Percentiles rank a stretch among this genome's conserved stretches.
phyloP scores from a whole-genome alignment of 192 early-diverging fungal species.

The Oehlia diaphana region DNA sequence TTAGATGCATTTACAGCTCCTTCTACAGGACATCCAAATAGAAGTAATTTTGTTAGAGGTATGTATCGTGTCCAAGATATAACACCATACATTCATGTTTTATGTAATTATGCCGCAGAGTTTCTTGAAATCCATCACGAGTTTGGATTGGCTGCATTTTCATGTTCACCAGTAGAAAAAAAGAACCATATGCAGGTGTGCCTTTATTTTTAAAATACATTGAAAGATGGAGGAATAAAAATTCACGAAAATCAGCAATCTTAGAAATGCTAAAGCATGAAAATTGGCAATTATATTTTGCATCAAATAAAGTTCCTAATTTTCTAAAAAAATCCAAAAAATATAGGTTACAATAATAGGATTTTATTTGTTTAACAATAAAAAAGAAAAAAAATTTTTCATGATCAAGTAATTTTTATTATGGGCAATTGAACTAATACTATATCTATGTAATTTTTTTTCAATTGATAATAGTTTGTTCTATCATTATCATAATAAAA shows the following conservation, averaged over 20 bases:
- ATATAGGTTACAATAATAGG: too few species aligned
- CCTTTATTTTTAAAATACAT: too few species aligned
- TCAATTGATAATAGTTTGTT: too few species aligned
- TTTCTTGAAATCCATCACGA: neutral
- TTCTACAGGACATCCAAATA: neutral
- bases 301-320: too few species aligned
- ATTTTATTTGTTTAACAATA: too few species aligned
- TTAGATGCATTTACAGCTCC: neutral
- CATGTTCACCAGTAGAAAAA: neutral
- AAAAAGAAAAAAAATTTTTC: too few species aligned
- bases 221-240: neutral
- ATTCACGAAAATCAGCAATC: neutral
- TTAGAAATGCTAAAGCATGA: constrained; percentile 5
- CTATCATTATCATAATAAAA: too few species aligned
- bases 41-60: neutral
- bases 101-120: neutral
- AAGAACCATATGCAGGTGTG: too few species aligned
- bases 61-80: neutral
- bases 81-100: neutral
- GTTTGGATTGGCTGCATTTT: neutral
- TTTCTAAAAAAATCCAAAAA: too few species aligned
- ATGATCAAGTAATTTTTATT: too few species aligned
- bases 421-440: too few species aligned
- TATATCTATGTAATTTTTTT: too few species aligned
- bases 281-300: neutral